These are phyloP conservation scores for Fusarium sp. DNA, from an alignment of 2,329 filamentous ascomycete species.

Conservation along the genomic window DNA sequence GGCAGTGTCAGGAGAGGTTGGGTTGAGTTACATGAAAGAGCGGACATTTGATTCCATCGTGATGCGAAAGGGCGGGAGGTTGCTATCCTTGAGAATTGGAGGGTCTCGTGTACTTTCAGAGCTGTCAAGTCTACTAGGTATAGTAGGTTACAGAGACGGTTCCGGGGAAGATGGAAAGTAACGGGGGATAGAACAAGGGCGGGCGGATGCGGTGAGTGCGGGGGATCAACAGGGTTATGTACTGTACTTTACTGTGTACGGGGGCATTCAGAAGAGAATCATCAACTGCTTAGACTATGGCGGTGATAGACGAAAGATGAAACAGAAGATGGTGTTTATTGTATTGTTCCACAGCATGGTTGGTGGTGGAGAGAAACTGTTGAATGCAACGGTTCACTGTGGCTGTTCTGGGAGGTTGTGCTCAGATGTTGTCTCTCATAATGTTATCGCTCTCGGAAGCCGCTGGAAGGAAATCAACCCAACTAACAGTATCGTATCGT, in stretches of 20 bases:
- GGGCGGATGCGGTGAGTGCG: slow-evolving; percentile 44
- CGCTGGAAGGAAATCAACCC: slow-evolving; percentile 2
- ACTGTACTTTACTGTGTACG: neutral
- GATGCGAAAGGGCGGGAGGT: slow-evolving; percentile 30
- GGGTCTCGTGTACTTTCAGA: slow-evolving; percentile 16
- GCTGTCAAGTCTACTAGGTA: neutral
- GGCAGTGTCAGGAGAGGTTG: slow-evolving; percentile 28
- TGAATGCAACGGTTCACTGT: slow-evolving; percentile 34
- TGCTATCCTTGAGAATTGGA: slow-evolving; percentile 15
- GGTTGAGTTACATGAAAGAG: slow-evolving; percentile 4
- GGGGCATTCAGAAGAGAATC: neutral
- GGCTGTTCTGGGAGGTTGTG: slow-evolving; percentile 18
- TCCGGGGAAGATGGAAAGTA: slow-evolving; percentile 28
- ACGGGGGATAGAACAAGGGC: slow-evolving; percentile 24
- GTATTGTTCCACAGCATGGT: slow-evolving; percentile 15
- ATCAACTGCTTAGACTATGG: neutral
- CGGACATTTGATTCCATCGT: slow-evolving; percentile 17
- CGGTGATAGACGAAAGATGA: slow-evolving; percentile 18
- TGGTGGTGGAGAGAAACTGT: slow-evolving; percentile 5
- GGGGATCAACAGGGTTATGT: slow-evolving; percentile 31
- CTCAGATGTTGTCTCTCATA: slow-evolving; percentile 30
- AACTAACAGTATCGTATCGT: slow-evolving; percentile 13
- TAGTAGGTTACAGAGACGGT: slow-evolving; percentile 10
- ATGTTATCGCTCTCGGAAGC: slow-evolving; percentile 27
- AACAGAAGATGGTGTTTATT: neutral